Evolutionary conservation across 345 rosid genomes (phyloP).

Genomic region (Hirschfeldia incana): DNA sequence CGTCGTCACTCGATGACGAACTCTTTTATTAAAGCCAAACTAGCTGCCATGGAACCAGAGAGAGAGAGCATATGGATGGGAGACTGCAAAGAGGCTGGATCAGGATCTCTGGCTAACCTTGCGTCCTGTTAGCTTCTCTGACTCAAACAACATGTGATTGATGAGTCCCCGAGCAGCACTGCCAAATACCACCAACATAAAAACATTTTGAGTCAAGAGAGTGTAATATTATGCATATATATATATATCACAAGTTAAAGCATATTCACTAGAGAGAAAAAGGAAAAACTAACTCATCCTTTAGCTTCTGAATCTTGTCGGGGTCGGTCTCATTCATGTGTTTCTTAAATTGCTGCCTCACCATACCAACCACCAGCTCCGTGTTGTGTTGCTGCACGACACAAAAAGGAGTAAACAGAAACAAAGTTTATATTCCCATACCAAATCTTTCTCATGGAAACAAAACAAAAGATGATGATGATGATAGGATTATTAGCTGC

Average conservation of each 20-base stretch:
- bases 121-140: conserved; percentile 76
- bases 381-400: conserved; percentile 85
- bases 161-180: conserved; percentile 99
- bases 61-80: conserved; percentile 3
- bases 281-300: conserved; percentile 80
- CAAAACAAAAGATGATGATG: not conserved
- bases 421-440: not conserved
- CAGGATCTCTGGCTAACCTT: conserved; percentile 62
- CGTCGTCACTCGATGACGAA: not conserved
- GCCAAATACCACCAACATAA: conserved; percentile 33
- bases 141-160: conserved; percentile 81
- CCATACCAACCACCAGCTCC: conserved; percentile 67
- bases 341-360: conserved; percentile 84
- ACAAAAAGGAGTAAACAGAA: conserved; percentile 8
- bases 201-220: not conserved
- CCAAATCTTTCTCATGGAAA: not conserved
- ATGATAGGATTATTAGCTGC: not conserved
- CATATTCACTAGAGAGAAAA: not conserved
- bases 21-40: conserved; percentile 8
- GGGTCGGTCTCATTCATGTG: conserved; percentile 86
- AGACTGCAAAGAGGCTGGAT: conserved; percentile 12
- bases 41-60: conserved; percentile 21
- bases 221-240: too few species aligned
- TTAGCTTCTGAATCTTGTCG: conserved; percentile 81
- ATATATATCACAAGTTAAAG: not conserved